A percentile compares a stretch with the other conserved stretches of the same genome.
phyloP scores from a whole-genome alignment of 768 basidiomycete species.

The Suillus americanus region DNA sequence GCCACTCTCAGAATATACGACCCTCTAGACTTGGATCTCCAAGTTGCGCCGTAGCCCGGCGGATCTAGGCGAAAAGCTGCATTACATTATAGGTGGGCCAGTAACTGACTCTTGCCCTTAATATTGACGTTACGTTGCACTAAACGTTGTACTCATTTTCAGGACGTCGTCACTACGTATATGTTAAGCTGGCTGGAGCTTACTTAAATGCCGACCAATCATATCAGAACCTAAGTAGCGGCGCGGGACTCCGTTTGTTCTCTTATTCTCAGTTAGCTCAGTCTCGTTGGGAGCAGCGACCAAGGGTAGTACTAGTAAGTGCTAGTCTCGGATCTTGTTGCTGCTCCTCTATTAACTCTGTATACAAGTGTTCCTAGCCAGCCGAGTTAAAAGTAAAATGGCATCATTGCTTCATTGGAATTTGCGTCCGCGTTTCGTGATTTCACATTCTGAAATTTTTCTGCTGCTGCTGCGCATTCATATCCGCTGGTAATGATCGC shows the following conservation, averaged over 20 bases:
- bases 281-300: background rate
- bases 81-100: background rate
- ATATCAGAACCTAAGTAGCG: background rate
- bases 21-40: background rate
- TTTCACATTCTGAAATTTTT: background rate
- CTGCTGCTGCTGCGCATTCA: background rate
- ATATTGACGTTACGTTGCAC: background rate
- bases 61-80: background rate
- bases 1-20: background rate
- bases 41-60: background rate
- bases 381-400: background rate
- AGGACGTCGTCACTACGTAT: background rate
- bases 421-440: background rate
- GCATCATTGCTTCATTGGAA: background rate
- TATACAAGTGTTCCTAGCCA: background rate
- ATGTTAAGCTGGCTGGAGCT: background rate
- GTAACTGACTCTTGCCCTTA: background rate
- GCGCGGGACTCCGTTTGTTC: background rate
- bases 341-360: background rate
- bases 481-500: background rate
- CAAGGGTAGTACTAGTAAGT: background rate
- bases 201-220: background rate
- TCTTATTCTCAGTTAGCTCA: background rate
- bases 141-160: background rate
- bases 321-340: background rate